Conservation (phyloP, 805 yeast genomes). For the Saccharomycopsis sp. region DNA sequence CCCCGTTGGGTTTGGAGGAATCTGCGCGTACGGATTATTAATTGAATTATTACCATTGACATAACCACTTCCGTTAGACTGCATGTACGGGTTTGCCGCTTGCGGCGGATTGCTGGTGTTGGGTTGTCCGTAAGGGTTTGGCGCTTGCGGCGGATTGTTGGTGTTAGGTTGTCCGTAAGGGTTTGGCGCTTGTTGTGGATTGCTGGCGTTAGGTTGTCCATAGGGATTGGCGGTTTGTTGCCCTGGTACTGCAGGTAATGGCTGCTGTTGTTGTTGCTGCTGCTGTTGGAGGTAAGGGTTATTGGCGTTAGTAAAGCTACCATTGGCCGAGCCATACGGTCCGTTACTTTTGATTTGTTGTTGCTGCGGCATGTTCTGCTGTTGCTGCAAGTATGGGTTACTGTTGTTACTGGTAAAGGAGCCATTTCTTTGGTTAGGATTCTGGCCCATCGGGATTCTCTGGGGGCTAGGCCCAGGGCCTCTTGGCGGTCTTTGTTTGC, state of each 20-base stretch:
- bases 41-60: background rate
- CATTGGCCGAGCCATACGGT: background rate
- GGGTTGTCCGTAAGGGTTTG: too few species aligned
- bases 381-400: constrained; percentile 7
- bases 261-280: background rate
- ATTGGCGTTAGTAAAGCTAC: background rate
- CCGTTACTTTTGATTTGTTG: background rate
- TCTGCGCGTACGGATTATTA: background rate
- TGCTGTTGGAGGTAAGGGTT: constrained; percentile 4
- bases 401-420: background rate
- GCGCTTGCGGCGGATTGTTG: too few species aligned
- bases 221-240: background rate
- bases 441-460: constrained; percentile 1
- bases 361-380: background rate
- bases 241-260: background rate
- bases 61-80: background rate
- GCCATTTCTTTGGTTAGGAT: background rate
- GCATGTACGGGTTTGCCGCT: constrained; percentile 4
- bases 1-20: background rate
- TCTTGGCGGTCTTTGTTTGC: constrained; percentile 2
- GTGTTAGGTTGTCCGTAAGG: too few species aligned
- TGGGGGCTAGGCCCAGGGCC: background rate
- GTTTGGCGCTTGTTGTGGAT: too few species aligned
- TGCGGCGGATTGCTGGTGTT: background rate
- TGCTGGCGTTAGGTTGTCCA: too few species aligned